A percentile compares a stretch with the other conserved stretches of the same genome.
phyloP scores from a whole-genome alignment of 345 rosid species.

The Nephelium lappaceum region DNA sequence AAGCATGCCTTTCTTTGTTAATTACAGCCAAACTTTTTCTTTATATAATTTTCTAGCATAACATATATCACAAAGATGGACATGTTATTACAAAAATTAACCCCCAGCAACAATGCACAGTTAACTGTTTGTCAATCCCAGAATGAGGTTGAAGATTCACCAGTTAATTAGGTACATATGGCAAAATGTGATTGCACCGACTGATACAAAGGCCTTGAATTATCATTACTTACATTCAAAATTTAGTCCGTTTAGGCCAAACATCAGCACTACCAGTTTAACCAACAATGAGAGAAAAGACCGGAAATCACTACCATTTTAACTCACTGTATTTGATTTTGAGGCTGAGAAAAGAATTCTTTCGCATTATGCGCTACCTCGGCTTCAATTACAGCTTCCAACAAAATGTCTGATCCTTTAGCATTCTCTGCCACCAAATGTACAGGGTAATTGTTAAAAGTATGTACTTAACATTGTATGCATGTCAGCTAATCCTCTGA shows the following conservation, averaged over 20 bases:
- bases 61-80: background rate
- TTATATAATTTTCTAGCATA: background rate
- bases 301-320: conserved; percentile 19
- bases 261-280: background rate
- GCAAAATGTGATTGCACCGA: background rate
- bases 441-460: conserved; percentile 5
- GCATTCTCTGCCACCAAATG: conserved; percentile 39
- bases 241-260: background rate
- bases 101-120: background rate
- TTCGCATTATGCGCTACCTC: conserved; percentile 68
- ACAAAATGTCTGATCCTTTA: conserved; percentile 62
- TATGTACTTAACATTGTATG: background rate
- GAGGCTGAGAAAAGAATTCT: conserved; percentile 61
- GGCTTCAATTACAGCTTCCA: conserved; percentile 72
- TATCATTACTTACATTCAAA: background rate
- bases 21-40: background rate
- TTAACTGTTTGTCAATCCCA: background rate
- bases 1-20: background rate
- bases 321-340: conserved; percentile 44
- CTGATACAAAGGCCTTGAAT: background rate
- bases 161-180: background rate
- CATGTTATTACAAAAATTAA: background rate
- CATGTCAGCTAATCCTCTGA: background rate
- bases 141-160: background rate
- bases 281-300: conserved; percentile 9